Percentiles rank a stretch among this genome's conserved stretches.
Evolutionary conservation across 2,329 filamentous ascomycete species (phyloP).

Genomic region (Cladosporium sp.): DNA sequence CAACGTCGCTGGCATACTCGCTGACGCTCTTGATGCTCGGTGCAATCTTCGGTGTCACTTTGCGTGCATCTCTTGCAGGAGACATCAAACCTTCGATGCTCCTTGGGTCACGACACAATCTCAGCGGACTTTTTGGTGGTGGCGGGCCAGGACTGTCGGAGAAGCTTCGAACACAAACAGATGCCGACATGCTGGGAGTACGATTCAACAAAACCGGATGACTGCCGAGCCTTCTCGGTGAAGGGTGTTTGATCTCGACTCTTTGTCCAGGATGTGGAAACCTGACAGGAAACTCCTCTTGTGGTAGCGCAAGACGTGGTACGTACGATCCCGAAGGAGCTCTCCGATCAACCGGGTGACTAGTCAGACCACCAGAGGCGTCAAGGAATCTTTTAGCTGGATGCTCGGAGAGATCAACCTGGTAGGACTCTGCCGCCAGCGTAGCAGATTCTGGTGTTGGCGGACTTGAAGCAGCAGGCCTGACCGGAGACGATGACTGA

Average conservation of each 20-base stretch:
- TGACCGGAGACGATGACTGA: slow-evolving; percentile 29
- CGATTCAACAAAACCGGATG: slow-evolving; percentile 34
- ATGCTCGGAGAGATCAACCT: slow-evolving; percentile 26
- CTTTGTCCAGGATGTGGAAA: slow-evolving; percentile 29
- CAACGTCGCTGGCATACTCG: slow-evolving; percentile 29
- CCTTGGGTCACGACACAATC: slow-evolving; percentile 29
- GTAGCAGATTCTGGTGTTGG: slow-evolving; percentile 34
- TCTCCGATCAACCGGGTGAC: slow-evolving; percentile 24
- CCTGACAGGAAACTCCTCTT: slow-evolving; percentile 34
- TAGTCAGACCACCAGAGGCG: slow-evolving; percentile 25
- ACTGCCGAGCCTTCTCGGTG: slow-evolving; percentile 33
- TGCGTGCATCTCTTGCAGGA: slow-evolving; percentile 23
- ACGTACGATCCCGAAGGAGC: slow-evolving; percentile 5
- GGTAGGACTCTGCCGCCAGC: slow-evolving; percentile 32
- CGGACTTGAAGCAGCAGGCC: slow-evolving; percentile 35
- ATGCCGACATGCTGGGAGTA: slow-evolving; percentile 34
- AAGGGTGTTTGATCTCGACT: slow-evolving; percentile 33
- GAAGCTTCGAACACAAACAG: slow-evolving; percentile 30
- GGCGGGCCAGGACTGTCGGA: slow-evolving; percentile 38
- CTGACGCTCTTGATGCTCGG: slow-evolving; percentile 32
- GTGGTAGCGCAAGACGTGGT: slow-evolving; percentile 29
- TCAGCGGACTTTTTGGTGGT: slow-evolving; percentile 36
- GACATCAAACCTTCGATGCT: slow-evolving; percentile 32
- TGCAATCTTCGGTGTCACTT: slow-evolving; percentile 30
- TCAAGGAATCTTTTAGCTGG: slow-evolving; percentile 29